Conservation (phyloP, 2,329 filamentous ascomycete species). For the Juglanconis oblonga region DNA sequence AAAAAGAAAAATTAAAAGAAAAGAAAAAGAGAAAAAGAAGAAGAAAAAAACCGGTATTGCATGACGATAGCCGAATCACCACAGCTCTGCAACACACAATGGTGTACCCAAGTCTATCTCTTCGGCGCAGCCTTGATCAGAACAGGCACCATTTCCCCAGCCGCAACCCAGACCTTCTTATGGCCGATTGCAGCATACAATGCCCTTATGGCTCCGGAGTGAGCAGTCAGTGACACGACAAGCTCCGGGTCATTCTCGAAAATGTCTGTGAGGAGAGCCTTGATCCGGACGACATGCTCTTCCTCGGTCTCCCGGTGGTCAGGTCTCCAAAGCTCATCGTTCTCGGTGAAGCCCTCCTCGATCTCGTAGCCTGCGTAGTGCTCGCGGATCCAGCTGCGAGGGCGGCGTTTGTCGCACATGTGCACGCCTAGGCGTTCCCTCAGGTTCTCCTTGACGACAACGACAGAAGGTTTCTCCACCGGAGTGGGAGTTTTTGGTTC, state of each 20-base stretch:
- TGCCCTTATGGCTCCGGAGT: slow-evolving; percentile 42
- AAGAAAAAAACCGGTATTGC: too few relatives aligned
- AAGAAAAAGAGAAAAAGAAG: too few relatives aligned
- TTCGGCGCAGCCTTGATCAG: not conserved
- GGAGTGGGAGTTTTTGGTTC: slow-evolving; percentile 14
- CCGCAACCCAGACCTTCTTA: not conserved
- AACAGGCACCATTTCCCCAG: not conserved
- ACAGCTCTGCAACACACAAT: too few relatives aligned
- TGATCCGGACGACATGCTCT: slow-evolving; percentile 43
- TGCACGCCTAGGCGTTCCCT: slow-evolving; percentile 59
- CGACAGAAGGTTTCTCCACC: slow-evolving; percentile 34
- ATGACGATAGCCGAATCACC: too few relatives aligned
- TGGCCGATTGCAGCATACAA: slow-evolving; percentile 1
- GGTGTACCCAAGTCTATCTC: not conserved
- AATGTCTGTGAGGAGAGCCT: slow-evolving; percentile 42
- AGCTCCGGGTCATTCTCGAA: slow-evolving; percentile 37
- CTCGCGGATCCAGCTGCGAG: slow-evolving; percentile 42
- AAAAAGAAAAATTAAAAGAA: too few relatives aligned
- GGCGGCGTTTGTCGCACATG: slow-evolving; percentile 57
- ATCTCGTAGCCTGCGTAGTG: slow-evolving; percentile 50
- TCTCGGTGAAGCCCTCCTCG: slow-evolving; percentile 52
- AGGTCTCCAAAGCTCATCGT: slow-evolving; percentile 50
- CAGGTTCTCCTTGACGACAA: slow-evolving; percentile 55
- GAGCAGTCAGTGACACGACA: slow-evolving; percentile 49
- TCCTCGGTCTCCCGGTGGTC: slow-evolving; percentile 45